Evolutionary conservation across 169 alveolate species (phyloP).

Genomic region (Eimeria necatrix): DNA sequence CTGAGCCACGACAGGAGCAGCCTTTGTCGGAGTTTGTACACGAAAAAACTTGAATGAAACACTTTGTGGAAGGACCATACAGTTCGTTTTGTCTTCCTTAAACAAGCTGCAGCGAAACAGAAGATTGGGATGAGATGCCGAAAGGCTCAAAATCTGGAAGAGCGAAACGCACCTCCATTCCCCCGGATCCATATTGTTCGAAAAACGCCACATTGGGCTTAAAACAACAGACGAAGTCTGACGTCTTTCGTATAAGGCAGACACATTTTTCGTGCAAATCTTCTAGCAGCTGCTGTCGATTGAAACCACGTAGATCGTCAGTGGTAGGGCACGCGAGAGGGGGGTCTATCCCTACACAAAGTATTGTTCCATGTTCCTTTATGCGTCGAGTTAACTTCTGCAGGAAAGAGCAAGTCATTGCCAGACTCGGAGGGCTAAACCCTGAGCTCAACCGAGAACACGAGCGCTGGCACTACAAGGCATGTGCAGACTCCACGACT

Average conservation of each 20-base stretch:
- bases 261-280: constrained; percentile 79
- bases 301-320: constrained; percentile 7
- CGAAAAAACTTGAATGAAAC: background rate
- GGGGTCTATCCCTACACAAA: constrained; percentile 85
- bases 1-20: background rate
- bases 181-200: constrained; percentile 83
- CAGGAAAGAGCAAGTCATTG: constrained; percentile 81
- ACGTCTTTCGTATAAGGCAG: constrained; percentile 78
- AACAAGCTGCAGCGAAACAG: background rate
- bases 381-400: constrained; percentile 81
- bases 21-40: background rate
- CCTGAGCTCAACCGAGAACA: background rate
- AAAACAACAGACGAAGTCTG: constrained; percentile 80
- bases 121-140: background rate
- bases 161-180: constrained; percentile 67
- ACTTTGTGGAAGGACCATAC: background rate
- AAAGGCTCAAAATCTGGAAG: background rate
- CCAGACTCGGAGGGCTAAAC: background rate
- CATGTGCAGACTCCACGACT: background rate
- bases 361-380: constrained; percentile 81
- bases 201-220: constrained; percentile 86
- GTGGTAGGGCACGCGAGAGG: constrained; percentile 28
- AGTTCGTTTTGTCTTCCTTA: background rate
- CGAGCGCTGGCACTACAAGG: background rate
- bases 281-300: constrained; percentile 50